Evolutionary conservation across 208 protist species (phyloP), one percentile per base, ranked within the genome.

Genomic region (Leishmania braziliensis): DNA sequence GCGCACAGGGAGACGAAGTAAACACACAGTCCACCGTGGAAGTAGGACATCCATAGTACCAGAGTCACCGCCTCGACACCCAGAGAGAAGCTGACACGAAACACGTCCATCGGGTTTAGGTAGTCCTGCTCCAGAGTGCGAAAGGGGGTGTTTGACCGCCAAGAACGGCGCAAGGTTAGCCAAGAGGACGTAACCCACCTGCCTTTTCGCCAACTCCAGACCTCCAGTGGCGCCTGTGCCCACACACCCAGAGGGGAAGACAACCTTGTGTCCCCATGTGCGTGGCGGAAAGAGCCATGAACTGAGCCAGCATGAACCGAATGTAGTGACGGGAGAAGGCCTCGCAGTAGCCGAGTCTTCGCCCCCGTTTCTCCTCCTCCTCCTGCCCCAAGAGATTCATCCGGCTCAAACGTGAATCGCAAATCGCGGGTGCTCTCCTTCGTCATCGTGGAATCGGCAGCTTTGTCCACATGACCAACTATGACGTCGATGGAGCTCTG

Each of bases 301-400:
- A 95, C 50, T 87, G 83, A 23, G 89, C 80, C 2, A 95, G 87
- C 79, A 90, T 88, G 68, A 88, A 83, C 43, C 90, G 82, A 3
- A 90, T 92, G 56, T 62, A 77, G 3, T 83, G 70, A 48, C 48
- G 54, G 26, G 46, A 29, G 75, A 91, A 92, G 18, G 90, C 87
- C 50, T 91, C 81, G 54, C 79, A 83, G 78, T 93, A 95, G 51
- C 92, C 92, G 80, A 93, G 91, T 29, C 56, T 75, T 18, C 43
- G 51, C 58, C 62, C 65, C 2, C 63, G 50, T 78, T 73, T 46
- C 62, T 70, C 58, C 68, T 33, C 20, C 1, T 36, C 14, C 56
- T 3, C 2, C 50, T 20, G 12, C 70, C 14, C 5, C 74, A 5
- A 46, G 58, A 5, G 26, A 26, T 26, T 70, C 33, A 8, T 62